Base-by-base conservation (phyloP, 2,329 filamentous ascomycete species). In the Emmonsiellopsis sp. region DNA sequence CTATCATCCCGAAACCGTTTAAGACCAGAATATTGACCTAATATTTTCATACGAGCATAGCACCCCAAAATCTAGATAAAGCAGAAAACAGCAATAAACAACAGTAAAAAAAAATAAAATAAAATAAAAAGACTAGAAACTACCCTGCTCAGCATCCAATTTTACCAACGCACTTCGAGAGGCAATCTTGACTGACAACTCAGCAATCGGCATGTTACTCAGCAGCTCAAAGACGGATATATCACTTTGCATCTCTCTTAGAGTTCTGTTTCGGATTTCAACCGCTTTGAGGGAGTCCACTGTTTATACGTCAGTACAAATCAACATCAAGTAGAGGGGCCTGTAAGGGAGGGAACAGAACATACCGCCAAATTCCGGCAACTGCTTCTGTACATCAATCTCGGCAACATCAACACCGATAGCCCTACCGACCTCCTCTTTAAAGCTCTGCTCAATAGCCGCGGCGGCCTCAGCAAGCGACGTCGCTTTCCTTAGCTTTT, bases 201-300 rank as follows among this genome's bases (percentile, higher is more conserved):
- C 21, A 13, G 32, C 44, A 14, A 61, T 11, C 1, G 58, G 53
- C 27, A 52, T 40, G n/a, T 36, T 37, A 21, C 51, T 48, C 42
- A 61, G 39, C 8, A 62, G 40, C 6, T 62, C 59, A 44, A 62
- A 59, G 5, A 62, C 47, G 2, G 56, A 43, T 27, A 62, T 52
- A 33, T 60, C 55, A 11, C 47, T 50, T 51, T 62, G 51, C 14
- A 55, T 17, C 47, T 61, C 48, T 32, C 36, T 44, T 6, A 56
- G 37, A 27, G 57, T 36, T 52, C 58, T 57, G 33, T 53, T 60
- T 10, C 59, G 53, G 14, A 62, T 48, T 49, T 62, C 60, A 39
- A 62, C 52, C 1, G 60, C 60, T 42, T 49, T 43, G 9, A 62
- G 49, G 11, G 56, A 58, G 49, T 62, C 60, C 17, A 61, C 54